phyloP scores from a whole-genome alignment of 1,284 basidiomycete species.

The Crocinoboletus sp. region DNA sequence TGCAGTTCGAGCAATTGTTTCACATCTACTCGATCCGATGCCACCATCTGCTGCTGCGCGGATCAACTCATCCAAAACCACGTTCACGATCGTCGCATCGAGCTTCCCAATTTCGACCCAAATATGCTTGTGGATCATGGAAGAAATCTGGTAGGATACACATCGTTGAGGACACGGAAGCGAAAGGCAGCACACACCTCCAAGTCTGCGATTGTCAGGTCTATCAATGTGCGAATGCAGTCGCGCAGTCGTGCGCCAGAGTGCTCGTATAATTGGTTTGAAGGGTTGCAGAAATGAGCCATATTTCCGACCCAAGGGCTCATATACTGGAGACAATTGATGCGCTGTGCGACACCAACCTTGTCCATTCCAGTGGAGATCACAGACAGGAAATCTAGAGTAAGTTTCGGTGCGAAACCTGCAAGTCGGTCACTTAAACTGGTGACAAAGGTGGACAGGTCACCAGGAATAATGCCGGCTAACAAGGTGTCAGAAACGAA shows the following conservation, averaged over 20 bases:
- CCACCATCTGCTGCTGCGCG: constrained; percentile 79
- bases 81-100: constrained; percentile 62
- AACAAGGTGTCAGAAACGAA: constrained; percentile 12
- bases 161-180: constrained; percentile 2
- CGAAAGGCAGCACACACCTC: constrained; percentile 45
- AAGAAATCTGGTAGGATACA: constrained; percentile 48
- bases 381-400: constrained; percentile 83
- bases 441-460: constrained; percentile 59
- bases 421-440: constrained; percentile 72
- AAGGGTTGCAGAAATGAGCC: constrained; percentile 65
- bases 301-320: constrained; percentile 86
- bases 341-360: constrained; percentile 47
- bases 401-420: constrained; percentile 69
- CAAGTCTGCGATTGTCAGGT: constrained; percentile 65
- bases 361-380: constrained; percentile 66
- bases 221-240: constrained; percentile 71
- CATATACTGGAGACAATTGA: constrained; percentile 76
- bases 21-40: constrained; percentile 68
- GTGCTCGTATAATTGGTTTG: constrained; percentile 58
- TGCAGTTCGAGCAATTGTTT: constrained; percentile 71
- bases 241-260: constrained; percentile 72
- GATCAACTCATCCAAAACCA: constrained; percentile 74
- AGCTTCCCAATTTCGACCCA: constrained; percentile 73
- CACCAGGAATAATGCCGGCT: constrained; percentile 74
- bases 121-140: constrained; percentile 64